Conservation (phyloP, 208 protist species). For the Vickermania ingenoplastis region DNA sequence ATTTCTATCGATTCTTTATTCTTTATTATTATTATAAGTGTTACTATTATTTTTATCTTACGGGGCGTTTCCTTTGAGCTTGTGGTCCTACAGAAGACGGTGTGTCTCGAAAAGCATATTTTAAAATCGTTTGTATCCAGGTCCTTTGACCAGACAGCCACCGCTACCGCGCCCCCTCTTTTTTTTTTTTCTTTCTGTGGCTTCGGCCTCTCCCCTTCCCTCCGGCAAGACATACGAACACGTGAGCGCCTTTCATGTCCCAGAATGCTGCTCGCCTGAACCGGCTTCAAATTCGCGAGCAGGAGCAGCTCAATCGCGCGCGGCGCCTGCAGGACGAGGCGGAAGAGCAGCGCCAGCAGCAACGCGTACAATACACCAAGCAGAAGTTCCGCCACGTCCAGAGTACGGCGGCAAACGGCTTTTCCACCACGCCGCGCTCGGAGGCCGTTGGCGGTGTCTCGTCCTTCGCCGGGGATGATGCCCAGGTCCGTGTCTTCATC, state of each 20-base stretch:
- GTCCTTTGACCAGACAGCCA: too few relatives aligned
- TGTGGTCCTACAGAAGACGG: too few relatives aligned
- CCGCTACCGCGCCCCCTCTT: too few relatives aligned
- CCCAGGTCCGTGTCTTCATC: slow-evolving; percentile 75
- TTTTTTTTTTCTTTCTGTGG: too few relatives aligned
- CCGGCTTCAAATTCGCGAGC: slow-evolving; percentile 70
- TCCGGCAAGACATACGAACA: too few relatives aligned
- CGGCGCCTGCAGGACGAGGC: slow-evolving; percentile 36
- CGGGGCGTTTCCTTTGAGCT: too few relatives aligned
- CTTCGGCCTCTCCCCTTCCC: too few relatives aligned
- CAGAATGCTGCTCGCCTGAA: slow-evolving; percentile 63
- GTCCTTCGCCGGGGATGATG: slow-evolving; percentile 23
- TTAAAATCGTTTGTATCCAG: too few relatives aligned
- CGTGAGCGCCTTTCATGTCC: slow-evolving; percentile 31
- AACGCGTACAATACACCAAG: slow-evolving; percentile 29
- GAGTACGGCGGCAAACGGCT: slow-evolving; percentile 23
- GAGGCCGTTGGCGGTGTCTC: neutral
- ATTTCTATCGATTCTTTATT: too few relatives aligned
- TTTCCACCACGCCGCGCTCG: neutral
- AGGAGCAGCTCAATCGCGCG: slow-evolving; percentile 74
- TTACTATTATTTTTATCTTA: too few relatives aligned
- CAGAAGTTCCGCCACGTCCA: slow-evolving; percentile 51
- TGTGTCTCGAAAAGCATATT: too few relatives aligned
- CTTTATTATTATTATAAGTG: too few relatives aligned
- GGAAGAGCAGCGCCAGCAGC: slow-evolving; percentile 18